phyloP scores from a whole-genome alignment of 2,329 filamentous ascomycete species.

The Tolypocladium endophyticum region DNA sequence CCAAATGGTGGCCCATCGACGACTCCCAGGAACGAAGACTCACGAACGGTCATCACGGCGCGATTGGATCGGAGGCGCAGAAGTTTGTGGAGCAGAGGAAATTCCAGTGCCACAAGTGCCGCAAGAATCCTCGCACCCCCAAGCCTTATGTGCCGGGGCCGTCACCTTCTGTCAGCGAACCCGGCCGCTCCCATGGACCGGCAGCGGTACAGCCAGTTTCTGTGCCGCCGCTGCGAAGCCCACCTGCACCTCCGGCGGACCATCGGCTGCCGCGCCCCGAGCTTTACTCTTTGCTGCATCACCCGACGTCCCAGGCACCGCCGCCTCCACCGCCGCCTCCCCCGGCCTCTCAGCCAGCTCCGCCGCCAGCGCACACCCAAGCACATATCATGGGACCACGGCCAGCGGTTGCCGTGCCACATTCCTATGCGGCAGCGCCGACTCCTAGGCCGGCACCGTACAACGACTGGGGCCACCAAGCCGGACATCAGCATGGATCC shows the following conservation, averaged over 20 bases:
- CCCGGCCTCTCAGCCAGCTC: conserved; percentile 2
- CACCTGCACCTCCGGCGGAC: conserved; percentile 13
- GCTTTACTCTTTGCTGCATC: conserved; percentile 9
- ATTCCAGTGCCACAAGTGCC: conserved; percentile 70
- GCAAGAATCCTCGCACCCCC: conserved; percentile 40
- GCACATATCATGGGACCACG: conserved; percentile 17
- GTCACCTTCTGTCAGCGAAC: conserved; percentile 10
- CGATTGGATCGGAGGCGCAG: conserved; percentile 43
- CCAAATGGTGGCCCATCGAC: conserved; percentile 59
- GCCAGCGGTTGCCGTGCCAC: conserved; percentile 11
- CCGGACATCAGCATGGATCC: conserved; percentile 37
- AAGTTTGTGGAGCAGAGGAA: conserved; percentile 49
- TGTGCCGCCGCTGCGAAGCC: conserved; percentile 15
- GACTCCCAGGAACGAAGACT: conserved; percentile 39
- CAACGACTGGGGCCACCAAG: conserved; percentile 38
- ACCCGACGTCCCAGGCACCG: conserved; percentile 3
- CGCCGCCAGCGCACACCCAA: conserved; percentile 6
- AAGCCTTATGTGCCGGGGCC: conserved; percentile 12
- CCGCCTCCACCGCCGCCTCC: conserved; percentile 1
- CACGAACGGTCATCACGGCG: conserved; percentile 39
- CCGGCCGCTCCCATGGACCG: conserved; percentile 8
- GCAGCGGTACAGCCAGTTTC: conserved; percentile 8
- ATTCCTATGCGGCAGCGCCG: conserved; percentile 16
- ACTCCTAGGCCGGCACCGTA: conserved; percentile 15
- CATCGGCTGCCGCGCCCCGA: conserved; percentile 13